A percentile compares a stretch with the other conserved stretches of the same genome.
Conservation (phyloP, 2,329 filamentous ascomycete genomes). For the Penicillium rolfsii region DNA sequence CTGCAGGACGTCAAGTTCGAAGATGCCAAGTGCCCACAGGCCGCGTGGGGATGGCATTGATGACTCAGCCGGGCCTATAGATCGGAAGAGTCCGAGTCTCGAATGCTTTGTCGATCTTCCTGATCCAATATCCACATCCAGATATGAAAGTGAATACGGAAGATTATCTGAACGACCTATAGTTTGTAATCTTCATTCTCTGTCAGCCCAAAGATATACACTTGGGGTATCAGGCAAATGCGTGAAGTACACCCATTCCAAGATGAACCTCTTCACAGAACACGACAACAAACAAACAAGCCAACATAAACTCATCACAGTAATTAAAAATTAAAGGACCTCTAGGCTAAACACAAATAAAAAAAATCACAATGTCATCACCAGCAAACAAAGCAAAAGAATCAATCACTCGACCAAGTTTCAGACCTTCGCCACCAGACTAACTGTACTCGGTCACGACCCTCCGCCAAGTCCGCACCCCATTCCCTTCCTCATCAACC, state of each 20-base stretch:
- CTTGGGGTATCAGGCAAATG: neutral
- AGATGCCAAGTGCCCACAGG: conserved; percentile 13
- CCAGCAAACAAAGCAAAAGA: conserved; percentile 11
- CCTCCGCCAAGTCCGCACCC: conserved; percentile 39
- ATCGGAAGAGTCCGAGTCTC: no score
- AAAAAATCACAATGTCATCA: conserved; percentile 1
- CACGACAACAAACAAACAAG: neutral
- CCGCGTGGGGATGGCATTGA: conserved; percentile 7
- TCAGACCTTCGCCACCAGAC: neutral
- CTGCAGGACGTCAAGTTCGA: neutral
- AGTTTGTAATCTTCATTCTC: no score
- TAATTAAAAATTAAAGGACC: conserved; percentile 1
- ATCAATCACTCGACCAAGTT: neutral
- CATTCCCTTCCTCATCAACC: conserved; percentile 35
- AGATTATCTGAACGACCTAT: no score
- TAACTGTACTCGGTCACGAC: conserved; percentile 43
- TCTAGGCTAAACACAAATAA: conserved; percentile 2
- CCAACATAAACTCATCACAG: neutral
- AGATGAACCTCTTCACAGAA: no score
- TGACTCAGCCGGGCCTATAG: conserved; percentile 15
- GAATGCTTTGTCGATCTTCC: neutral
- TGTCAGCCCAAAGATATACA: neutral
- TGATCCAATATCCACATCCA: neutral
- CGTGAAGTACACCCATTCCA: neutral
- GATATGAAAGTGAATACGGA: no score